Percentiles rank a stretch among this genome's conserved stretches.
Evolutionary conservation across 805 yeast species (phyloP).

Genomic region (Metschnikowia baotianmanensis): DNA sequence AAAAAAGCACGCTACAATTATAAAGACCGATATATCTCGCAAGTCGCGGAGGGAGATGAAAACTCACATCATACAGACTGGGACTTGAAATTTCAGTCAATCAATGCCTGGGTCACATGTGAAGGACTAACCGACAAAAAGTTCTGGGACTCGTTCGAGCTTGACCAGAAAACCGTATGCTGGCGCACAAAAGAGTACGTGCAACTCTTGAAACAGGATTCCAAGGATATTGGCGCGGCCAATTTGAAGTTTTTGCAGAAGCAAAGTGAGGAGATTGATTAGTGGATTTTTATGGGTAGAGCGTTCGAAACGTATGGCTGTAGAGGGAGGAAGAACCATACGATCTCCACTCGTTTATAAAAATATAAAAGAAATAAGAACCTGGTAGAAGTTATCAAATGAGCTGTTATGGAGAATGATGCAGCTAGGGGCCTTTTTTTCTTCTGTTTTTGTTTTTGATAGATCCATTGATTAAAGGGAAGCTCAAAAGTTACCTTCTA

Average conservation of each 20-base stretch:
- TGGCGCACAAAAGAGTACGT: constrained; percentile 11
- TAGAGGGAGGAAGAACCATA: background rate
- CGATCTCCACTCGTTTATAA: too few species aligned
- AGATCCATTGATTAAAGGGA: too few species aligned
- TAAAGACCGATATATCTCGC: constrained; percentile 25
- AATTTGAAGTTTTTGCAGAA: constrained; percentile 2
- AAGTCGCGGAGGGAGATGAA: constrained; percentile 19
- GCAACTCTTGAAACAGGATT: constrained; percentile 10
- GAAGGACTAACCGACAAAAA: constrained; percentile 22
- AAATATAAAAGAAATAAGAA: too few species aligned
- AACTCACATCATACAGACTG: constrained; percentile 25
- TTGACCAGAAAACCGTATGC: constrained; percentile 16
- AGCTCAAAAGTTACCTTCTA: too few species aligned
- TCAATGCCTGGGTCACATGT: constrained; percentile 33
- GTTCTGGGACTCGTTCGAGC: constrained; percentile 23
- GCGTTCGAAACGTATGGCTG: background rate
- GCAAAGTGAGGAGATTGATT: background rate
- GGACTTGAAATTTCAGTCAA: constrained; percentile 35
- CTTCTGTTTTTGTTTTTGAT: too few species aligned
- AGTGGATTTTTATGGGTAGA: background rate
- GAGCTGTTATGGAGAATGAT: too few species aligned
- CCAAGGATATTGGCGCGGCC: constrained; percentile 11
- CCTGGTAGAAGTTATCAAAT: too few species aligned
- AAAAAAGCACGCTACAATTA: constrained; percentile 18
- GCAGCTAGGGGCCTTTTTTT: too few species aligned